phyloP scores from a whole-genome alignment of 2,329 filamentous ascomycete species.

The Xenosphaeropsis pyriputrescens region DNA sequence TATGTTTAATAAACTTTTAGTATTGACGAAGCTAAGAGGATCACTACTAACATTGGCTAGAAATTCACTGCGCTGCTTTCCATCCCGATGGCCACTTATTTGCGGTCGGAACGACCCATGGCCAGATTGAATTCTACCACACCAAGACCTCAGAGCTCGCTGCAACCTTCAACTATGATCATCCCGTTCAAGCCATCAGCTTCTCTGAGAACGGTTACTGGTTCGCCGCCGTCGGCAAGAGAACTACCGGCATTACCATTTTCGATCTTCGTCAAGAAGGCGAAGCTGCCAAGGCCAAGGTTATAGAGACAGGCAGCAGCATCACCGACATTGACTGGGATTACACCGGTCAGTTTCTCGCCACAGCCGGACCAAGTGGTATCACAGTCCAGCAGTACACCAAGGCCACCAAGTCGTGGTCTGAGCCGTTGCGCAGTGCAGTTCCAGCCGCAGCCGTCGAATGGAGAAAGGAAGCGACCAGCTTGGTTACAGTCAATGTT shows the following conservation, averaged over 20 bases:
- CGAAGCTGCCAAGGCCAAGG: constrained; percentile 65
- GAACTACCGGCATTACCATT: constrained; percentile 65
- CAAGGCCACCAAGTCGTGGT: constrained; percentile 81
- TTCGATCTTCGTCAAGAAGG: constrained; percentile 91
- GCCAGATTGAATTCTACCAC: constrained; percentile 80
- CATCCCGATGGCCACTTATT: constrained; percentile 95
- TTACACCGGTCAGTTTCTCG: constrained; percentile 86
- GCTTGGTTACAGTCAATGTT: constrained; percentile 57
- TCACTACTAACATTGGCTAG: constrained; percentile 8
- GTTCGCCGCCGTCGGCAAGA: constrained; percentile 72
- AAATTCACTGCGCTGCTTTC: constrained; percentile 58
- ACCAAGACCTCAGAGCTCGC: constrained; percentile 66
- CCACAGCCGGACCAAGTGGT: constrained; percentile 65
- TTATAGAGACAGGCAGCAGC: constrained; percentile 71
- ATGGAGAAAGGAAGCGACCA: constrained; percentile 66
- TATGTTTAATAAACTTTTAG: constrained; percentile 28
- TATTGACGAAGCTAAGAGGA: not conserved
- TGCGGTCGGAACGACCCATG: constrained; percentile 65
- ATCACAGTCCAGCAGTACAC: constrained; percentile 80
- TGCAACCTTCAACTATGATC: constrained; percentile 55
- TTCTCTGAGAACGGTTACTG: constrained; percentile 98
- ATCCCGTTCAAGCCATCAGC: constrained; percentile 58
- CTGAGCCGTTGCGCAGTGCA: constrained; percentile 66
- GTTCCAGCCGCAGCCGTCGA: constrained; percentile 56
- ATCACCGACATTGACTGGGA: constrained; percentile 76